Evolutionary conservation across 2,329 filamentous ascomycete species (phyloP).

Genomic region (Fusarium bactridioides): DNA sequence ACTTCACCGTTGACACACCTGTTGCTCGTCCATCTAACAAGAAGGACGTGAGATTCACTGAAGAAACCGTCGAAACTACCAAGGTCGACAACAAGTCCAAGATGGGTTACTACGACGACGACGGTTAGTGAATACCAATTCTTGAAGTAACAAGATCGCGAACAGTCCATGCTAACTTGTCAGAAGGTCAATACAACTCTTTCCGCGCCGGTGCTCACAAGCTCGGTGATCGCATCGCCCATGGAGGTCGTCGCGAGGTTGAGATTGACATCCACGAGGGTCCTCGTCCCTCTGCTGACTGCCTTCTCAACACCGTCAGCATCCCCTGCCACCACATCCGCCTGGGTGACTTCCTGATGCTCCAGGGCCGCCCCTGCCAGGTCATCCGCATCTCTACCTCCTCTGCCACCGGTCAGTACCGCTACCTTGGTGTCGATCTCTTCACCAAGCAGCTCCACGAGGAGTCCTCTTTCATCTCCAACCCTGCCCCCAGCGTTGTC

Average conservation of each 20-base stretch:
- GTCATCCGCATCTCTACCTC: conserved; percentile 99
- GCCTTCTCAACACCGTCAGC: conserved; percentile 83
- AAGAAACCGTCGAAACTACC: conserved; percentile 70
- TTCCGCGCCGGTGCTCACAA: conserved; percentile 65
- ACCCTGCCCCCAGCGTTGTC: conserved; percentile 94
- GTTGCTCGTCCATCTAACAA: conserved; percentile 57
- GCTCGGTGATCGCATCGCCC: conserved; percentile 61
- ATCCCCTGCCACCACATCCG: conserved; percentile 99
- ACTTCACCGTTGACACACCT: conserved; percentile 46
- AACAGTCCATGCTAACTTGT: conserved; percentile 34
- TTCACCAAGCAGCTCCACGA: conserved; percentile 99
- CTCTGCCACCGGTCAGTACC: conserved; percentile 97
- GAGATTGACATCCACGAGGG: conserved; percentile 54
- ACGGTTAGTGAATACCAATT: conserved; percentile 54
- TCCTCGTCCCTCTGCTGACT: conserved; percentile 15
- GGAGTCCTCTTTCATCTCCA: conserved; percentile 97
- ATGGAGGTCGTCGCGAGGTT: conserved; percentile 54
- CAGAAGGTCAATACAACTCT: conserved; percentile 65
- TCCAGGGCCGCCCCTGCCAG: conserved; percentile 99
- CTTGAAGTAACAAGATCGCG: neutral
- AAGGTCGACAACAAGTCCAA: conserved; percentile 57
- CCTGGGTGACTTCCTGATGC: conserved; percentile 97
- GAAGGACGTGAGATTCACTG: conserved; percentile 67
- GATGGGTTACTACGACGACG: conserved; percentile 73
- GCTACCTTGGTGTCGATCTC: conserved; percentile 98